These are phyloP conservation scores for Debaryomyces nepalensis DNA, from an alignment of 1,139 yeast species.

Conservation along the genomic window DNA sequence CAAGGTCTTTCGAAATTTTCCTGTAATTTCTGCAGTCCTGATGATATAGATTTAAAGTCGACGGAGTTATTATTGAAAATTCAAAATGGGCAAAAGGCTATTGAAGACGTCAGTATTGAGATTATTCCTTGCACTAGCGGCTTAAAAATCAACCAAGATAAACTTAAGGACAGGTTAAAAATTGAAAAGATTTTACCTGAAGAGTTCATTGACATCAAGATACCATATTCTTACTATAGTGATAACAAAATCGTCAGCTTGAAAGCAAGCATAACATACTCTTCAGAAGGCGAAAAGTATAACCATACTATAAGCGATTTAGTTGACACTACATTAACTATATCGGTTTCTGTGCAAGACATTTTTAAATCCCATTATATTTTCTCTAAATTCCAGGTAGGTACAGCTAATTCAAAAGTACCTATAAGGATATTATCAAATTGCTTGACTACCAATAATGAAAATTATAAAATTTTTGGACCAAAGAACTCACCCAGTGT, in stretches of 20 bases:
- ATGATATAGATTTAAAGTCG: constrained; percentile 26
- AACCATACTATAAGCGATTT: constrained; percentile 30
- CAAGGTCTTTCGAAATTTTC: constrained; percentile 28
- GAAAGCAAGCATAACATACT: constrained; percentile 38
- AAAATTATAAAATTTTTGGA: constrained; percentile 41
- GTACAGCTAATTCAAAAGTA: constrained; percentile 53
- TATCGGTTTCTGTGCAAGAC: constrained; percentile 80
- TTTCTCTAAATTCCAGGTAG: constrained; percentile 70
- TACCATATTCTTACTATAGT: constrained; percentile 33
- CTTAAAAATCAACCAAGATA: constrained; percentile 17
- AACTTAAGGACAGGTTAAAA: constrained; percentile 16
- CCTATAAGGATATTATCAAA: constrained; percentile 62
- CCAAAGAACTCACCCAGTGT: constrained; percentile 25
- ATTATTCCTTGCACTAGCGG: constrained; percentile 26
- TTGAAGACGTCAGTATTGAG: constrained; percentile 21
- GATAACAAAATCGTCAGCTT: constrained; percentile 34
- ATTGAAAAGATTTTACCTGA: constrained; percentile 15
- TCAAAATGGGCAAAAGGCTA: constrained; percentile 23
- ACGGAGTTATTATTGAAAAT: constrained; percentile 27
- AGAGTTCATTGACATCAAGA: constrained; percentile 17
- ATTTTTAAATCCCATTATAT: constrained; percentile 60
- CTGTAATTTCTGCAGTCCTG: constrained; percentile 27
- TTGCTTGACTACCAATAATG: constrained; percentile 40
- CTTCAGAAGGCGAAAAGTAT: constrained; percentile 24
- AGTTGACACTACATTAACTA: constrained; percentile 55